These are phyloP conservation scores for Alternaria gaisen DNA, from an alignment of 2,329 filamentous ascomycete species.

Conservation along the genomic window DNA sequence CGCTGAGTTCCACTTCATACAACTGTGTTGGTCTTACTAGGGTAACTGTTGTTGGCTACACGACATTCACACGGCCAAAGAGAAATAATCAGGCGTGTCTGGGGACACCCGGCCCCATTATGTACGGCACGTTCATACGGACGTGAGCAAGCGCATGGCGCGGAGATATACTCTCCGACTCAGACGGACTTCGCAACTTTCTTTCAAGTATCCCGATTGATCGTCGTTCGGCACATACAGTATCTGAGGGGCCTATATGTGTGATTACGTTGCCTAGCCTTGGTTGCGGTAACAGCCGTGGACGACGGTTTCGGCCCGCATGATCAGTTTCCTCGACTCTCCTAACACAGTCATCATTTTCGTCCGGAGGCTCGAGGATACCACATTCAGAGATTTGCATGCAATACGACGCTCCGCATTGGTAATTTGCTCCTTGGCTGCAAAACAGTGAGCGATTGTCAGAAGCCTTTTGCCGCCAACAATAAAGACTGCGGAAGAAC, in stretches of 20 bases:
- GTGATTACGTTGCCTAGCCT: not conserved
- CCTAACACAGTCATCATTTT: not conserved
- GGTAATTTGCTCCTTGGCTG: not conserved
- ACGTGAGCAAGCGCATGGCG: not conserved
- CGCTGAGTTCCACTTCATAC: not conserved
- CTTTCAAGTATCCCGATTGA: not conserved
- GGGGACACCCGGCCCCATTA: not conserved
- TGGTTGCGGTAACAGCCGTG: not conserved
- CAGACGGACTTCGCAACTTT: constrained; percentile 1
- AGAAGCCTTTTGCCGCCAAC: not conserved
- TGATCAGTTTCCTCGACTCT: not conserved
- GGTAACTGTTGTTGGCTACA: constrained; percentile 2
- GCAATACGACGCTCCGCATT: not conserved
- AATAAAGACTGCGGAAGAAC: not conserved
- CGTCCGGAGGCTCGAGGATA: not conserved
- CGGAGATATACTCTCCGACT: not conserved
- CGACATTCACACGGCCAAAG: not conserved
- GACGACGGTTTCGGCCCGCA: not conserved
- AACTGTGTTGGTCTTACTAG: constrained; percentile 1
- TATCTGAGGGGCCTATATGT: not conserved
- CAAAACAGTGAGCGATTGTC: not conserved
- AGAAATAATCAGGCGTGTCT: not conserved
- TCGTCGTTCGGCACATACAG: not conserved
- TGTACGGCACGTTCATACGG: not conserved
- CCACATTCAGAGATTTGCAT: not conserved